A percentile compares a stretch with the other conserved stretches of the same genome.
Evolutionary conservation across 2,329 filamentous ascomycete species (phyloP).

Genomic region (Microdochium bolleyi): DNA sequence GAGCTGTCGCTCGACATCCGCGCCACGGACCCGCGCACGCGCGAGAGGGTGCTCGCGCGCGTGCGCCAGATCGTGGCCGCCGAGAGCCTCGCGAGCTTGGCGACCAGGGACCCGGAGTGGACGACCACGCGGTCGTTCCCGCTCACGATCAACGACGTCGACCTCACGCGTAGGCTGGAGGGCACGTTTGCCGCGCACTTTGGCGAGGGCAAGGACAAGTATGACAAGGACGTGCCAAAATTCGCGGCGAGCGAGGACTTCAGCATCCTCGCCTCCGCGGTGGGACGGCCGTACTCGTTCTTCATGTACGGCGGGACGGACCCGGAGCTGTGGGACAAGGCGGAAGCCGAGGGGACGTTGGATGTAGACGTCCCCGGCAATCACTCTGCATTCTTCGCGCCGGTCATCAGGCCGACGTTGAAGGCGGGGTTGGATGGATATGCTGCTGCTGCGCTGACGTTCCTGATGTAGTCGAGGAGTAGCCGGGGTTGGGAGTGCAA

Average conservation of each 20-base stretch:
- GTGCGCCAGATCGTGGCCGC: constrained; percentile 38
- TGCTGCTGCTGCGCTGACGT: not conserved
- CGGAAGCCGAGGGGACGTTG: constrained; percentile 1
- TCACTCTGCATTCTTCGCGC: constrained; percentile 2
- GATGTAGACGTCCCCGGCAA: constrained; percentile 7
- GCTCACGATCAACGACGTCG: constrained; percentile 41
- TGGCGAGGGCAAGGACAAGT: constrained; percentile 11
- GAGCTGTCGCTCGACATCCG: constrained; percentile 32
- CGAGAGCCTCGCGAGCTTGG: constrained; percentile 42
- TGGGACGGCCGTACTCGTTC: constrained; percentile 3
- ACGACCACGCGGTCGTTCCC: constrained; percentile 33
- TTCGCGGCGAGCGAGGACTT: constrained; percentile 50
- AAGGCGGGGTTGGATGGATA: not conserved
- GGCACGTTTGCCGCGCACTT: constrained; percentile 38
- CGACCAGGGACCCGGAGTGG: constrained; percentile 31
- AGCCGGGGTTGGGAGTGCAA: not conserved
- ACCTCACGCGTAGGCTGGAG: constrained; percentile 30
- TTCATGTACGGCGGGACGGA: constrained; percentile 4
- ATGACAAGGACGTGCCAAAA: constrained; percentile 28
- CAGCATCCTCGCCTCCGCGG: constrained; percentile 10
- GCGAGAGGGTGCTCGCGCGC: constrained; percentile 23
- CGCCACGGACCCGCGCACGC: constrained; percentile 19
- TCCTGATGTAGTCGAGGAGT: not conserved
- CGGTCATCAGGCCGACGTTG: not conserved
- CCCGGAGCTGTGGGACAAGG: constrained; percentile 1